Evolutionary conservation across 2,329 filamentous ascomycete genomes (phyloP).

Genomic region (Capronia coronata): DNA sequence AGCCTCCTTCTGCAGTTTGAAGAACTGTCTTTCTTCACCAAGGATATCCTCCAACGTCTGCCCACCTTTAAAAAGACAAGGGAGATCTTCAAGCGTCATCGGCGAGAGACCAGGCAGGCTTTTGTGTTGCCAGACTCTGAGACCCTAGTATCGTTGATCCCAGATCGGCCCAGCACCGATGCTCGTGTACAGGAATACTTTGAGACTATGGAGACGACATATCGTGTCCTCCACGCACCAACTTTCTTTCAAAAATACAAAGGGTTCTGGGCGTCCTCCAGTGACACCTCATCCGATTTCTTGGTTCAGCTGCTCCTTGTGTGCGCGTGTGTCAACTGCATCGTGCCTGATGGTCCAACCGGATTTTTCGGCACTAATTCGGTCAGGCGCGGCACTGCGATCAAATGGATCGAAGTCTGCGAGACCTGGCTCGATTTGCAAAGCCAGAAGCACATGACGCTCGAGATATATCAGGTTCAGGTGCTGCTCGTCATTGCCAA

Average conservation of each 20-base stretch:
- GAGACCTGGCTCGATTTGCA: constrained; percentile 32
- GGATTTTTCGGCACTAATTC: constrained; percentile 23
- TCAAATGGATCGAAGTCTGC: constrained; percentile 26
- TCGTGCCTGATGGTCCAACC: constrained; percentile 10
- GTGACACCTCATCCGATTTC: constrained; percentile 18
- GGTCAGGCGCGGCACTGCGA: constrained; percentile 15
- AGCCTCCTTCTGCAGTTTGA: constrained; percentile 27
- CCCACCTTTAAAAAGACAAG: constrained; percentile 21
- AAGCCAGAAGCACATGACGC: constrained; percentile 46
- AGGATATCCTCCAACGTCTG: constrained; percentile 22
- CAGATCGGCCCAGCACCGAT: constrained; percentile 22
- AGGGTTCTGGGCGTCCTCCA: constrained; percentile 41
- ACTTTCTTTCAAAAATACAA: constrained; percentile 53
- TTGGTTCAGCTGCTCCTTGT: constrained; percentile 25
- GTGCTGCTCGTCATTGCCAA: constrained; percentile 45
- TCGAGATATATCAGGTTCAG: constrained; percentile 45
- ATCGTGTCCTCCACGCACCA: constrained; percentile 53
- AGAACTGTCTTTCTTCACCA: constrained; percentile 26
- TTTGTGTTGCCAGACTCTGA: constrained; percentile 17
- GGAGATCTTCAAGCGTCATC: constrained; percentile 20
- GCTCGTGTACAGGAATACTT: constrained; percentile 33
- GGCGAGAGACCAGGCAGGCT: constrained; percentile 3
- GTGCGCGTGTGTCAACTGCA: constrained; percentile 20
- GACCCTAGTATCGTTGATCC: constrained; percentile 22
- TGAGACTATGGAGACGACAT: constrained; percentile 50